A percentile compares a stretch with the other conserved stretches of the same genome.
phyloP scores from a whole-genome alignment of 140 eudicot species.

The Stevia rebaudiana region DNA sequence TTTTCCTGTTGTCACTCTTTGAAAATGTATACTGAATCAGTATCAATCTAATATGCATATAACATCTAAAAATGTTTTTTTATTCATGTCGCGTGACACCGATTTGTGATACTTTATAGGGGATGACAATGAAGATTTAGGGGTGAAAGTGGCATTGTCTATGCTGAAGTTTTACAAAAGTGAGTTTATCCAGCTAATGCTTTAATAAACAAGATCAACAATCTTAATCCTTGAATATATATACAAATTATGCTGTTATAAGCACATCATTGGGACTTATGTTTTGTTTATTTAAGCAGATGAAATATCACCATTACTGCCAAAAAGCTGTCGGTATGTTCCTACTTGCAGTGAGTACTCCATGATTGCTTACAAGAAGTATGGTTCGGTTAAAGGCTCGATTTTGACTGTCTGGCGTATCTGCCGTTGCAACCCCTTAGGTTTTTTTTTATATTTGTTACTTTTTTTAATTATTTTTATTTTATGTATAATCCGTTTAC shows the following conservation, averaged over 20 bases:
- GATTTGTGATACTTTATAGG: conserved; percentile 21
- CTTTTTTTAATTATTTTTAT: not conserved
- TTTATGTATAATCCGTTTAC: not conserved
- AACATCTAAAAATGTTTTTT: no score
- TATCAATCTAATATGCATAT: no score
- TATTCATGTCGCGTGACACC: no score
- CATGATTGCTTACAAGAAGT: conserved; percentile 91
- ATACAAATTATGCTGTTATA: no score
- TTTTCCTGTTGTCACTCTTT: no score
- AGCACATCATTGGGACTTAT: not conserved
- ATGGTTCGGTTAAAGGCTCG: conserved; percentile 75
- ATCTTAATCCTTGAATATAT: not conserved
- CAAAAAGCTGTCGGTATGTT: conserved; percentile 84
- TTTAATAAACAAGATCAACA: not conserved
- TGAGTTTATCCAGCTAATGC: no score
- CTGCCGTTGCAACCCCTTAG: conserved; percentile 93
- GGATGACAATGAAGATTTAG: conserved; percentile 36
- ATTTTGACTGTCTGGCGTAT: conserved; percentile 77
- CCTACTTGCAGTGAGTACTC: conserved; percentile 95
- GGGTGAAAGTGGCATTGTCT: conserved; percentile 75
- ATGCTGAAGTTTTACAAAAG: conserved; percentile 87
- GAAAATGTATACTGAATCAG: no score
- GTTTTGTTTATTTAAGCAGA: conserved; percentile 37
- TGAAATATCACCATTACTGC: conserved; percentile 92
- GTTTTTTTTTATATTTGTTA: conserved; percentile 28